phyloP scores from a whole-genome alignment of 306 rosid genomes.

The Cicer arietinum region DNA sequence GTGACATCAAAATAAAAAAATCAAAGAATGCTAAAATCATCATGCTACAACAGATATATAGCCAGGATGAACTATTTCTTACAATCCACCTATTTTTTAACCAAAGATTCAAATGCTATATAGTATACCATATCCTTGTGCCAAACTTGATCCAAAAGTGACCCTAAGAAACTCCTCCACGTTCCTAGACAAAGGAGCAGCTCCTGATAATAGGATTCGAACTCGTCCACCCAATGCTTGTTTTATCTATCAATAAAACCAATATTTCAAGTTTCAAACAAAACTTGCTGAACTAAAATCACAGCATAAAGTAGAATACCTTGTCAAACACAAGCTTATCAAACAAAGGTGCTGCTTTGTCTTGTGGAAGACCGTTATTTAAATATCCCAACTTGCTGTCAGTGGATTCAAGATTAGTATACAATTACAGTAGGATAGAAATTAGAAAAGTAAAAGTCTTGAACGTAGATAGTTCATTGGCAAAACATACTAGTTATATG shows the following conservation, averaged over 20 bases:
- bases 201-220: slow-evolving; percentile 82
- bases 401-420: slow-evolving; percentile 48
- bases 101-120: slow-evolving; percentile 47
- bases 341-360: slow-evolving; percentile 79
- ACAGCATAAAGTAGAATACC: slow-evolving; percentile 53
- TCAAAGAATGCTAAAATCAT: neutral
- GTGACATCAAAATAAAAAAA: slow-evolving; percentile 24
- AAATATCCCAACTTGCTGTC: slow-evolving; percentile 85
- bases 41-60: neutral
- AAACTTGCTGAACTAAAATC: slow-evolving; percentile 19
- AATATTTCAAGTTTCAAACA: slow-evolving; percentile 28
- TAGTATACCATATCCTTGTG: slow-evolving; percentile 93
- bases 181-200: slow-evolving; percentile 88
- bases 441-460: slow-evolving; percentile 11
- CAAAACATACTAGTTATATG: slow-evolving; percentile 77
- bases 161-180: slow-evolving; percentile 96
- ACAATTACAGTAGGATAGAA: slow-evolving; percentile 19
- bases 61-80: neutral
- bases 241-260: slow-evolving; percentile 59
- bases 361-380: slow-evolving; percentile 81
- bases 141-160: slow-evolving; percentile 69
- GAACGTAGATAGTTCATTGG: neutral
- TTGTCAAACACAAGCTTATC: slow-evolving; percentile 86
- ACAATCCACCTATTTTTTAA: slow-evolving; percentile 18
- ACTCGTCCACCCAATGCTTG: slow-evolving; percentile 85